Evolutionary conservation across 345 rosid species (phyloP).

Genomic region (Aquilaria yunnanensis): DNA sequence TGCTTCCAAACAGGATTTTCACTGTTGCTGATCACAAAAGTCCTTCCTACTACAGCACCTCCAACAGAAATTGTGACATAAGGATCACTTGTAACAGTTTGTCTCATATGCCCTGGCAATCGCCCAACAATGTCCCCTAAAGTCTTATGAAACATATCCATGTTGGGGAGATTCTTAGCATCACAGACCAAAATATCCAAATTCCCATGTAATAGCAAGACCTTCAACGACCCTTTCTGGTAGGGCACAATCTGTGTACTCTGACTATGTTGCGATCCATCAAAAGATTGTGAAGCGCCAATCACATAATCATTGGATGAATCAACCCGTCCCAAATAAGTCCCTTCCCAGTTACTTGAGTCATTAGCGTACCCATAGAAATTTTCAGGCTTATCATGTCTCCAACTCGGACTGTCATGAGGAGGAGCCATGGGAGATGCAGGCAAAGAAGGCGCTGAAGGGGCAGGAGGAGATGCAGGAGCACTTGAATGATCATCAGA

Average conservation of each 20-base stretch:
- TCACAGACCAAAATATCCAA: constrained; percentile 67
- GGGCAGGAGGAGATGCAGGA: constrained; percentile 41
- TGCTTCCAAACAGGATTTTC: constrained; percentile 91
- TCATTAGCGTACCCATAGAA: constrained; percentile 62
- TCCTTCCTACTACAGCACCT: constrained; percentile 72
- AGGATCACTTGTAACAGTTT: constrained; percentile 84
- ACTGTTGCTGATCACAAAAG: constrained; percentile 73
- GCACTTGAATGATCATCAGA: constrained; percentile 29
- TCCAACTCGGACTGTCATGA: constrained; percentile 28
- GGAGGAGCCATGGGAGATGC: constrained; percentile 16
- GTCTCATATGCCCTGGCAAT: constrained; percentile 34
- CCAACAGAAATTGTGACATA: constrained; percentile 65
- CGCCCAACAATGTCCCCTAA: constrained; percentile 62
- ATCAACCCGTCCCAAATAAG: constrained; percentile 35
- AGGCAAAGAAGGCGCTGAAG: constrained; percentile 31
- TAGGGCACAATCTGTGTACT: constrained; percentile 54
- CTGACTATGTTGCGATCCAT: constrained; percentile 30
- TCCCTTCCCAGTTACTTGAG: constrained; percentile 40
- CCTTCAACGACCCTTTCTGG: constrained; percentile 64
- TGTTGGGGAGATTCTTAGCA: constrained; percentile 84
- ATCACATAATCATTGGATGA: constrained; percentile 24
- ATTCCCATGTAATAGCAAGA: constrained; percentile 83
- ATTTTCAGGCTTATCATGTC: constrained; percentile 25
- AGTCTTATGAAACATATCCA: constrained; percentile 86
- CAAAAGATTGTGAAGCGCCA: constrained; percentile 27